Evolutionary conservation across 768 basidiomycete species (phyloP).

Genomic region (Pulveroboletus sp.): DNA sequence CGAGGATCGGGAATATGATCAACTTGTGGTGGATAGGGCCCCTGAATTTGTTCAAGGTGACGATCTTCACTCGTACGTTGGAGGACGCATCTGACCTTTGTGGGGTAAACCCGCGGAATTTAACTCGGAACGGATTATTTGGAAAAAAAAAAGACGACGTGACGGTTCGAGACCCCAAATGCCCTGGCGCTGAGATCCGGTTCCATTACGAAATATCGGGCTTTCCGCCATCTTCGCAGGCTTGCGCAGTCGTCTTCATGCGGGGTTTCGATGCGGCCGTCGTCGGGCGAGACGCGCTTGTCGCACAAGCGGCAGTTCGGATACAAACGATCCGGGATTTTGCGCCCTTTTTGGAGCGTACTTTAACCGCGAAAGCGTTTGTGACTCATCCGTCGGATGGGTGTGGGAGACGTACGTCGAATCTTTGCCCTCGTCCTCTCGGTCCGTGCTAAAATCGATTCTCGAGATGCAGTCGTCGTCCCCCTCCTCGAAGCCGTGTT

Average conservation of each 20-base stretch:
- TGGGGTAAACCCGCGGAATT: too few relatives aligned
- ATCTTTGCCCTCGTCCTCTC: background rate
- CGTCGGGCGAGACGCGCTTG: conserved; percentile 5
- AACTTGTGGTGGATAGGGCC: conserved; percentile 27
- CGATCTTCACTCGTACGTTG: background rate
- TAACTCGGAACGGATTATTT: too few relatives aligned
- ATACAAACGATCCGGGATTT: conserved; percentile 16
- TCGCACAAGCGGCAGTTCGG: conserved; percentile 8
- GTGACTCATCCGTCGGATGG: conserved; percentile 8
- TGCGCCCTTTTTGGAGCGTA: conserved; percentile 19
- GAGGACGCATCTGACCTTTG: background rate
- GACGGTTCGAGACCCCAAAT: conserved; percentile 2
- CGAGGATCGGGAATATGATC: conserved; percentile 41
- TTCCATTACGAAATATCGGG: conserved; percentile 49
- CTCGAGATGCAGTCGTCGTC: conserved; percentile 11
- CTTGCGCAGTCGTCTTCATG: conserved; percentile 43
- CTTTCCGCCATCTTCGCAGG: conserved; percentile 38
- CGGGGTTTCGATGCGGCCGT: conserved; percentile 24
- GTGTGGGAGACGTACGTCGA: conserved; percentile 16
- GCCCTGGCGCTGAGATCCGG: conserved; percentile 4
- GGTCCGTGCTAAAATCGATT: background rate
- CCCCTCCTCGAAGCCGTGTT: conserved; percentile 24
- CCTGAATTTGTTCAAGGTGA: conserved; percentile 44
- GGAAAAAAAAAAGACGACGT: conserved; percentile 17
- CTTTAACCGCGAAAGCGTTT: conserved; percentile 27